phyloP scores from a whole-genome alignment of 768 basidiomycete genomes.

The Leccinum rimulosum region DNA sequence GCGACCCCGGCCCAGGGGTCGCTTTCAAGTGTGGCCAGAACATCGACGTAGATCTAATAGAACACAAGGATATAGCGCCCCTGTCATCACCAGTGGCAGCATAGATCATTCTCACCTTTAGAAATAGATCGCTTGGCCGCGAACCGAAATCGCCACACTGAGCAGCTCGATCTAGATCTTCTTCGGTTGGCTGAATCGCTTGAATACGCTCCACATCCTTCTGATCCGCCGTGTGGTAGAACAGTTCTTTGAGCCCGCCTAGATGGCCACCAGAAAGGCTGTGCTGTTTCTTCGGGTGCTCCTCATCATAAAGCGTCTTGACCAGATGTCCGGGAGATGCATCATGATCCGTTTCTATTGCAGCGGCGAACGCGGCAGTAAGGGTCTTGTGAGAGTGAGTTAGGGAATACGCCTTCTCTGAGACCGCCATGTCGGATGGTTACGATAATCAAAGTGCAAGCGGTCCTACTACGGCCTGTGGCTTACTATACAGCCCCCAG shows the following conservation, averaged over 20 bases:
- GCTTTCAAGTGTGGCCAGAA: constrained; percentile 54
- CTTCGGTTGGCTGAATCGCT: constrained; percentile 30
- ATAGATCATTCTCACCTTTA: constrained; percentile 42
- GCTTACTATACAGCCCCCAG: not conserved
- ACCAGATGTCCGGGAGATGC: constrained; percentile 36
- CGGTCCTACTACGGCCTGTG: not conserved
- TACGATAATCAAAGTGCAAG: not conserved
- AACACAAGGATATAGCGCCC: not conserved
- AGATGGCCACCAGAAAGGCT: constrained; percentile 17
- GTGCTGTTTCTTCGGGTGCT: constrained; percentile 27
- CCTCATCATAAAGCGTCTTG: constrained; percentile 37
- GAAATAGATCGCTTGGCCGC: constrained; percentile 56
- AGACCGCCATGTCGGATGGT: constrained; percentile 21
- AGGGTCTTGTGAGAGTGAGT: constrained; percentile 36
- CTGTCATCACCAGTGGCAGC: not conserved
- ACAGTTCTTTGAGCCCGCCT: constrained; percentile 18
- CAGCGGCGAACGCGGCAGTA: constrained; percentile 40
- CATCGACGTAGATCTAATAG: constrained; percentile 57
- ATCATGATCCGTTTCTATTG: constrained; percentile 27
- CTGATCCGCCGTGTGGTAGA: constrained; percentile 14
- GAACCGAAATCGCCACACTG: constrained; percentile 52
- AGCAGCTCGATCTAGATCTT: constrained; percentile 46
- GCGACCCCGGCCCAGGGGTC: constrained; percentile 56
- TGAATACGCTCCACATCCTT: constrained; percentile 20
- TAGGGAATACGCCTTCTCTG: constrained; percentile 33